A percentile compares a stretch with the other conserved stretches of the same genome.
These are phyloP conservation scores for Sporodiniella umbellata DNA, from an alignment of 371 early-diverging fungal genomes.

Conservation along the genomic window DNA sequence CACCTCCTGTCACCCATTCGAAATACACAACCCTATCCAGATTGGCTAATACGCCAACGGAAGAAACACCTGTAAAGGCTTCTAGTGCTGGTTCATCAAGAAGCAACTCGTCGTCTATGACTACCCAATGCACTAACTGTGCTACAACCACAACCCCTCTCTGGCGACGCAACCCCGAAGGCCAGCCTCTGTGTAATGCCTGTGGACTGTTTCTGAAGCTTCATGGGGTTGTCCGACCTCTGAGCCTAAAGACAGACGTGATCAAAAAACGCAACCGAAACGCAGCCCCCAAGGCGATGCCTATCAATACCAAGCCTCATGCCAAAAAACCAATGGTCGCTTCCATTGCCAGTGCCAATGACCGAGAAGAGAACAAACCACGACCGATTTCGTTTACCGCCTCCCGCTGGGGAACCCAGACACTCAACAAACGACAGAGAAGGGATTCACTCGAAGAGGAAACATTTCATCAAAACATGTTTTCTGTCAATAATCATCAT, in stretches of 20 bases:
- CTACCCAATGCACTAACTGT: constrained; percentile 85
- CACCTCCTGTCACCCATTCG: constrained; percentile 5
- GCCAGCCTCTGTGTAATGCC: constrained; percentile 65
- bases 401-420: constrained; percentile 24
- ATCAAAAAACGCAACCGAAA: constrained; percentile 82
- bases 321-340: constrained; percentile 10
- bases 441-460: constrained; percentile 31
- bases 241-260: constrained; percentile 77
- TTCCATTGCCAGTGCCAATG: not conserved
- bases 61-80: constrained; percentile 3
- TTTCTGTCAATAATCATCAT: constrained; percentile 2
- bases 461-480: constrained; percentile 2
- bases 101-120: constrained; percentile 8
- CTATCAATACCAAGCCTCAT: not conserved
- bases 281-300: not conserved
- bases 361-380: not conserved
- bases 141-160: constrained; percentile 88
- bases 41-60: not conserved
- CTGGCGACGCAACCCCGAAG: constrained; percentile 90
- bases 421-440: constrained; percentile 33
- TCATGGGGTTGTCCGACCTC: constrained; percentile 83
- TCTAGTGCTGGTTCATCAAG: not conserved
- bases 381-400: constrained; percentile 35
- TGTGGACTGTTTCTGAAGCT: constrained; percentile 76
- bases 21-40: not conserved